Conservation (phyloP, 176 grass and related monocot genomes). For the Avena eriantha region DNA sequence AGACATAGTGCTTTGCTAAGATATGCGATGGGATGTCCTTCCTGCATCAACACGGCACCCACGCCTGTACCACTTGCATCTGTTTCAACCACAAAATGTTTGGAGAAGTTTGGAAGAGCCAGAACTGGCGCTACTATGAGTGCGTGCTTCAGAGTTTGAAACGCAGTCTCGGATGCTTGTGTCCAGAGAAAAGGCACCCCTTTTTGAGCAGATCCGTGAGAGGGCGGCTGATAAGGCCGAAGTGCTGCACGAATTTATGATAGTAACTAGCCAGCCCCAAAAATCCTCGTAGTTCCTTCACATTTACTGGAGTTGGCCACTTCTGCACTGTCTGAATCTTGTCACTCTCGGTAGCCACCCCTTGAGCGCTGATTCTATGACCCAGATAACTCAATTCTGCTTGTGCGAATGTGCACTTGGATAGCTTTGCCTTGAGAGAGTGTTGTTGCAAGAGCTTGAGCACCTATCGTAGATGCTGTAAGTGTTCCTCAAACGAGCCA, state of each 20-base stretch:
- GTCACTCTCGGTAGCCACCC: background rate
- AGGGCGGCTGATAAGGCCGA: no score
- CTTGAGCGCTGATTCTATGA: background rate
- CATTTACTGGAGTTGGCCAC: background rate
- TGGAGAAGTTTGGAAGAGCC: no score
- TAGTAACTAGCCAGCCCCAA: background rate
- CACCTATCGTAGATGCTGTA: accelerated
- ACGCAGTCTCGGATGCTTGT: no score
- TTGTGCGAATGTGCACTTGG: background rate
- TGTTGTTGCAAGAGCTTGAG: no score
- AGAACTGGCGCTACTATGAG: no score
- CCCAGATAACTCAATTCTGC: background rate
- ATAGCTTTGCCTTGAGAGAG: background rate
- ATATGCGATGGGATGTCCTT: background rate
- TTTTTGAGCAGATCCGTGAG: no score
- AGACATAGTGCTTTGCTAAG: background rate
- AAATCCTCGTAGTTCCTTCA: background rate
- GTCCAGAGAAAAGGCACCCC: no score
- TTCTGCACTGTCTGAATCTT: background rate
- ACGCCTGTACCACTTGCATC: background rate
- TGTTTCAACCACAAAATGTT: no score
- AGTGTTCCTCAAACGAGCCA: background rate
- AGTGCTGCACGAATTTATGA: background rate
- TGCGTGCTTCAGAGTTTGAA: no score
- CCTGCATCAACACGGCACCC: background rate